Conservation (phyloP, 2,329 filamentous ascomycete genomes). For the Parascedosporium putredinis region DNA sequence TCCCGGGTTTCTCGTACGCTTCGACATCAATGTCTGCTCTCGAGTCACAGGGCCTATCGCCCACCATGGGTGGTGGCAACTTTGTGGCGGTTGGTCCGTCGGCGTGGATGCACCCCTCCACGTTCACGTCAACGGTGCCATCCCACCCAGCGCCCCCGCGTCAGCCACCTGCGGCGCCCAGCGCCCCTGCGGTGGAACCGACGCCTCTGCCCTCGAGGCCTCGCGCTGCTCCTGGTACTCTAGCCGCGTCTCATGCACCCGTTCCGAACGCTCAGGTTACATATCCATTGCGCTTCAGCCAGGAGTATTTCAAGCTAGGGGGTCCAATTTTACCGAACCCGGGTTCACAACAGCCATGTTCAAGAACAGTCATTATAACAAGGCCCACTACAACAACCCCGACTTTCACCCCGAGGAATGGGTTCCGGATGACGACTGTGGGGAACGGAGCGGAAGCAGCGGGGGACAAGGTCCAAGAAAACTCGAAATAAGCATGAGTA, state of each 20-base stretch:
- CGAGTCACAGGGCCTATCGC: slow-evolving; percentile 19
- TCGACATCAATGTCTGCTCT: slow-evolving; percentile 17
- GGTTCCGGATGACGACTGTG: slow-evolving; percentile 27
- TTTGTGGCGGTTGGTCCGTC: slow-evolving; percentile 25
- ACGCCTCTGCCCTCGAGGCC: slow-evolving; percentile 11
- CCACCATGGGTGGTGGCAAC: slow-evolving; percentile 17
- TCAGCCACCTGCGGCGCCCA: slow-evolving; percentile 21
- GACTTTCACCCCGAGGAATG: slow-evolving; percentile 36
- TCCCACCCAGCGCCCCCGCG: slow-evolving; percentile 16
- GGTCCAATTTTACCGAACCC: slow-evolving; percentile 30
- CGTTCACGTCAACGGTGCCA: slow-evolving; percentile 14
- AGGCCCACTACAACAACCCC: slow-evolving; percentile 56
- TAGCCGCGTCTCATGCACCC: neutral
- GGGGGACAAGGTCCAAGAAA: neutral
- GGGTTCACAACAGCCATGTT: slow-evolving; percentile 47
- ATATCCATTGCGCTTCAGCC: slow-evolving; percentile 41
- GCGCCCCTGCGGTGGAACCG: slow-evolving; percentile 23
- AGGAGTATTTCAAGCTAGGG: slow-evolving; percentile 39
- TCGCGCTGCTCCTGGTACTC: neutral
- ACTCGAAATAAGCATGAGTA: neutral
- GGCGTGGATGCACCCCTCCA: slow-evolving; percentile 24
- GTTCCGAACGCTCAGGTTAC: slow-evolving; percentile 12
- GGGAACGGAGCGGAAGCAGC: slow-evolving; percentile 1
- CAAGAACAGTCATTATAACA: slow-evolving; percentile 57
- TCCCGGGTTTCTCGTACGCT: slow-evolving; percentile 31